These are phyloP conservation scores for Venturia nashicola DNA, from an alignment of 2,329 filamentous ascomycete species.

Conservation along the genomic window DNA sequence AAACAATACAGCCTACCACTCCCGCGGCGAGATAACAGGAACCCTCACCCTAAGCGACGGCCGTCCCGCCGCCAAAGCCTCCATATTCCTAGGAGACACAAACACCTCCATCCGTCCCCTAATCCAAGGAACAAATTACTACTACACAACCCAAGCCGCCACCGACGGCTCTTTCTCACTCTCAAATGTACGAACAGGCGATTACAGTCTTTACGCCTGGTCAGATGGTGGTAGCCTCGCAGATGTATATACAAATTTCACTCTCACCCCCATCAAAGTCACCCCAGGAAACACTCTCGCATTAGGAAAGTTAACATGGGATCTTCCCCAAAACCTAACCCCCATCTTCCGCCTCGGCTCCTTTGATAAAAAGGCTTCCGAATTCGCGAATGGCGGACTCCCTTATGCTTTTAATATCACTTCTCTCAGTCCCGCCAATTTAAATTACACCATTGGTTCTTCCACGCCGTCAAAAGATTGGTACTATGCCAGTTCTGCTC, in stretches of 20 bases:
- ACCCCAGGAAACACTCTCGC: slow-evolving; percentile 22
- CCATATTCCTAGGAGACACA: slow-evolving; percentile 39
- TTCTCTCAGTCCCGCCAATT: slow-evolving; percentile 30
- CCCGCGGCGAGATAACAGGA: slow-evolving; percentile 35
- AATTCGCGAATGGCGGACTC: slow-evolving; percentile 31
- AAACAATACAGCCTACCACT: slow-evolving; percentile 32
- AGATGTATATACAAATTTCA: slow-evolving; percentile 34
- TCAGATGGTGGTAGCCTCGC: slow-evolving; percentile 32
- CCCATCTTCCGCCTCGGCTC: slow-evolving; percentile 37
- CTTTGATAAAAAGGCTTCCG: slow-evolving; percentile 34
- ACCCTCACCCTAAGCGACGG: slow-evolving; percentile 34
- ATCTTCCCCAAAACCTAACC: slow-evolving; percentile 19
- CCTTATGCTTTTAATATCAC: slow-evolving; percentile 35
- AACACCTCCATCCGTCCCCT: slow-evolving; percentile 32
- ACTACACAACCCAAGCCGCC: slow-evolving; percentile 37
- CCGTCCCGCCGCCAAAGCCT: slow-evolving; percentile 33
- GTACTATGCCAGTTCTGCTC: slow-evolving; percentile 35
- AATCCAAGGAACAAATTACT: slow-evolving; percentile 36
- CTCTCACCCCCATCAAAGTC: slow-evolving; percentile 29
- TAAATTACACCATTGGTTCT: slow-evolving; percentile 31
- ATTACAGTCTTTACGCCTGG: slow-evolving; percentile 39
- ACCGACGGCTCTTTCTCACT: slow-evolving; percentile 31
- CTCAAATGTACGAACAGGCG: slow-evolving; percentile 29
- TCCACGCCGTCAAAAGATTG: slow-evolving; percentile 28
- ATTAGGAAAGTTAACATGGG: slow-evolving; percentile 31